These are phyloP conservation scores for Diaporthe vexans DNA, from an alignment of 2,329 filamentous ascomycete genomes.

Conservation along the genomic window DNA sequence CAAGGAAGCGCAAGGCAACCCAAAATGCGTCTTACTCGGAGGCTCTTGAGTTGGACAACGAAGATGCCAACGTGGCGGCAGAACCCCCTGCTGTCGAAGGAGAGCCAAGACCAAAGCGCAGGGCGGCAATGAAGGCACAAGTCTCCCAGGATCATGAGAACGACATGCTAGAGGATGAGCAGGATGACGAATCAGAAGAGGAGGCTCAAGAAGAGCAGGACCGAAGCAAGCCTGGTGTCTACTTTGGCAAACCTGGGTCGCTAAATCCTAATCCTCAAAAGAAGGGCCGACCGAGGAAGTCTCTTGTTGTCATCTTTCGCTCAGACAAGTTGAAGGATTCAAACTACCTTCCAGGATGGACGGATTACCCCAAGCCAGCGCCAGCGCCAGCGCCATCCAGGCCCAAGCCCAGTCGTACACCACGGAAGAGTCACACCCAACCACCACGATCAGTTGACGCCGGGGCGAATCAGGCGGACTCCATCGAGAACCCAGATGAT, in stretches of 20 bases:
- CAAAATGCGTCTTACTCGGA: constrained; percentile 31
- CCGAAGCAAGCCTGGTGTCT: constrained; percentile 41
- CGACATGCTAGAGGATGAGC: neutral
- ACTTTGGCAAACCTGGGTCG: constrained; percentile 49
- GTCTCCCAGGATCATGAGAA: neutral
- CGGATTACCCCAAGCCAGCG: constrained; percentile 30
- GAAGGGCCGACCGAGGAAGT: constrained; percentile 51
- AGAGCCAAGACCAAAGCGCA: constrained; percentile 19
- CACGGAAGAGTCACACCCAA: constrained; percentile 4
- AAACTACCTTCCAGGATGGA: constrained; percentile 40
- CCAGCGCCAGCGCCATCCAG: neutral
- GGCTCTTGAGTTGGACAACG: neutral
- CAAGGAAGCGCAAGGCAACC: constrained; percentile 39
- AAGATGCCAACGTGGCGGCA: neutral
- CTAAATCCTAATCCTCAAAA: constrained; percentile 43
- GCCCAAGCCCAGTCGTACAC: neutral
- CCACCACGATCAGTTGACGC: neutral
- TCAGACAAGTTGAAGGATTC: constrained; percentile 47
- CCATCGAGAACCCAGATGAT: neutral
- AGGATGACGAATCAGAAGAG: constrained; percentile 17
- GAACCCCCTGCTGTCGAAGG: neutral
- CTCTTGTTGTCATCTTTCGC: constrained; percentile 49
- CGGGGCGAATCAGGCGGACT: neutral
- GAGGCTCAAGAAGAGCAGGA: constrained; percentile 29
- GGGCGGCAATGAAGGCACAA: constrained; percentile 16